Base-by-base conservation (phyloP, 441 rosid species). In the Eutrema salsugineum region DNA sequence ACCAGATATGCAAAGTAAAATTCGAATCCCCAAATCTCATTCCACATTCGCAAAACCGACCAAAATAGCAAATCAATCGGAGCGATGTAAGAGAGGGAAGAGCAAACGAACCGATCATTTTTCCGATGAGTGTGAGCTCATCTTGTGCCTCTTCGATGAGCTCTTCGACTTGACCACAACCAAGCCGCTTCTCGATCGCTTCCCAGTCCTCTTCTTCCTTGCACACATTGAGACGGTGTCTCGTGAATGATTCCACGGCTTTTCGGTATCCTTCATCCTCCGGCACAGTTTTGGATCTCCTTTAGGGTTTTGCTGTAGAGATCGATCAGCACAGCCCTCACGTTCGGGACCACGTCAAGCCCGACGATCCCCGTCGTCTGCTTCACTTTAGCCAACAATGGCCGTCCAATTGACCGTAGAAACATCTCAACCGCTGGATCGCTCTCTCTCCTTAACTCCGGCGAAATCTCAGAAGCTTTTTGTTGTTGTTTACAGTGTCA, bases 81-180 rank as follows among this genome's bases (percentile, higher is more conserved):
- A 1, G 16, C 14, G 8, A 40, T 44, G 5, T 2, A 43, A 42
- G 4, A 36, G 19, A 30, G 27, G 61, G 30, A 6, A 48, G 19
- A 59, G 44, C 32, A 19, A 2, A 79, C 89, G 27, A 30, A 93
- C 98, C 98, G 74, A 91, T 93, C 96, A 93, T 93, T 79, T 89
- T 87, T 5, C 71, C 85, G 55, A 91, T 84, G 75, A 91, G 94
- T 22, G 82, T 93, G 80, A 89, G 92, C 83, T 93, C 97, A 51
- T 93, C 98, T 14, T 62, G 33, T 79, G 98, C 98, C 80, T 89
- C 97, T 73, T 93, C 96, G 48, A 93, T 83, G 44, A 93, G 96
- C 86, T 91, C 97, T 81, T 93, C 97, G 57, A 91, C 98, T 84
- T 91, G 96, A 69, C 98, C 98, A 30, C 96, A 91, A 2, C 91